Base-by-base conservation (phyloP, 2,329 filamentous ascomycete species). In the Aspergillus piperis region DNA sequence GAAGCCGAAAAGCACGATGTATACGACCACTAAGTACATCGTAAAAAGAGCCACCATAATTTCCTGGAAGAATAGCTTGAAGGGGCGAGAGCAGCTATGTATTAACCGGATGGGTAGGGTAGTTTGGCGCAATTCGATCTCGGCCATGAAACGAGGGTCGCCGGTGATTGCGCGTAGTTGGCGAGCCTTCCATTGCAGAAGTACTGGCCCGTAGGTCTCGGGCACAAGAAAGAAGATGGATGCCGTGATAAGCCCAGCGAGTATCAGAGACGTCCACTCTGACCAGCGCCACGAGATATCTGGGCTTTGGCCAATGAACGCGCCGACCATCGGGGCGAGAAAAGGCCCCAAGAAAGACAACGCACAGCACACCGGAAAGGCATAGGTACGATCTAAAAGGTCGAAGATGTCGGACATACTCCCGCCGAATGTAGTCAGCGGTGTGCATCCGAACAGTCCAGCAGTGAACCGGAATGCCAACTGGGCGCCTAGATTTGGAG, bases 331-430 rank as follows among this genome's bases (percentile, higher is more conserved):
- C 0, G 81, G 81, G 25, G 77, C 80, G 3, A 72, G 51, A 2
- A 69, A 60, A 0, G 68, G 63, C 53, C 75, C 74, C 2, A 71
- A 64, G 44, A 79, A 78, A 4, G 79, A 78, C 0, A 77, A 75
- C 66, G 79, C 80, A 1, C 82, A 78, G 55, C 82, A 82, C 0
- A 83, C 65, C 0, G 82, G 81, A 58, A 84, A 84, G 10, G 78
- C 76, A 54, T 78, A 82, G 0, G 80, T 78, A 41, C 78, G 71
- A 64, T 83, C 81, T 30, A 79, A 68, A 0, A 79, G 76, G 32
- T 70, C 74, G 67, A 79, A 84, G 30, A 83, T 70, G 62, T 83
- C 82, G 3, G 73, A 70, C 5, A 82, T 71, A 1, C 73, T 76
- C 3, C 79, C 80, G 6, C 79, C 80, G 13, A 78, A 78, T 62